Base-by-base conservation (phyloP, 192 early-diverging fungal species). In the Coemansia sp. region DNA sequence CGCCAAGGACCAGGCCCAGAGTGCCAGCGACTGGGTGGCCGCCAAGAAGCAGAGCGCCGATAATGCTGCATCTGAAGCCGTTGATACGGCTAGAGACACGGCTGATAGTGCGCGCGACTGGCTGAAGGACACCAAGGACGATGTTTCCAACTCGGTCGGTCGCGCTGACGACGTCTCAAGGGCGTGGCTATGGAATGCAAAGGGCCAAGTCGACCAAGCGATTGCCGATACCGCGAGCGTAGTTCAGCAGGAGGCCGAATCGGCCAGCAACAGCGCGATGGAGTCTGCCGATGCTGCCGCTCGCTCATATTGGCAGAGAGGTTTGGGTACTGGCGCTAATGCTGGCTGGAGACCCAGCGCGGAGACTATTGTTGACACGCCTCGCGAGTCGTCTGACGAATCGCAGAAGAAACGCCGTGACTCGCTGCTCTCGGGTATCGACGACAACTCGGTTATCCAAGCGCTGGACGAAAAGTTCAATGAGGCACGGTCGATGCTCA, bases 391-490 rank as follows among this genome's bases (percentile, higher is more conserved):
- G 27, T n/a, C 18, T 49, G 36, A 10, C 29, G 16, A 53, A 10
- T 36, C 31, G 16, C 18, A 8, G 24, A 29, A 65, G 70, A 33
- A 50, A 4, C 75, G 75, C 60, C 67, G 77, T 16, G 77, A 79
- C 68, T 79, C 77, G 55, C 15, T 66, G 27, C 31, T 80, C 49
- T 64, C 63, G 12, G 31, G 55, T 24, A 22, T 22, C 29, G 41
- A 36, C 9, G 66, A 60, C 33, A 68, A 67, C 69, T 57, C 74
- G 27, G 72, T 81, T 24, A 38, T 76, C 50, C 62, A 71, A 20
- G 67, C 68, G 46, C 71, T 81, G 62, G 79, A 81, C 62, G 52
- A 57, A 47, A 73, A 71, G 72, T 76, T 81, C 64, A 75, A 73
- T 57, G 79, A 81, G 52, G 79, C 79, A 3, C 66, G 79, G 10